phyloP scores from a whole-genome alignment of 768 basidiomycete genomes.

The Tylopilus vinaceipallidus region DNA sequence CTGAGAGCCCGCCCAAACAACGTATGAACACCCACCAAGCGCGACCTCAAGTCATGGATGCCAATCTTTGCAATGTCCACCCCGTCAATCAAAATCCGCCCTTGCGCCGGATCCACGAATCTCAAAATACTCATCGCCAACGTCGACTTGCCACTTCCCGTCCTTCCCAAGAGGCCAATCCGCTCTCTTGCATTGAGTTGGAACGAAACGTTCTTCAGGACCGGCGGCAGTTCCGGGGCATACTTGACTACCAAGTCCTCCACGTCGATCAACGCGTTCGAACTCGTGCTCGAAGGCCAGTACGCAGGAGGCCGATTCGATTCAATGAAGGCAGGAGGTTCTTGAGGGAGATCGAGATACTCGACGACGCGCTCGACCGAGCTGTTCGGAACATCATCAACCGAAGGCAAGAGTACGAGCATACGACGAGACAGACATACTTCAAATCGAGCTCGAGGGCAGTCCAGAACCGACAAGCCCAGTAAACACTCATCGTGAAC shows the following conservation, averaged over 20 bases:
- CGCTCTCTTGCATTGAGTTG: slow-evolving; percentile 67
- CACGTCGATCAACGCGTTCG: slow-evolving; percentile 58
- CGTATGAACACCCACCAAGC: slow-evolving; percentile 46
- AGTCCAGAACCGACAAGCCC: slow-evolving; percentile 49
- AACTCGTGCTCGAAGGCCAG: slow-evolving; percentile 78
- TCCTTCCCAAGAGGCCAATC: slow-evolving; percentile 78
- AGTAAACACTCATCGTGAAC: slow-evolving; percentile 52
- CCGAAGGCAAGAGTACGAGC: slow-evolving; percentile 2
- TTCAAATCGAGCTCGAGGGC: slow-evolving; percentile 74
- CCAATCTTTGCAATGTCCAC: slow-evolving; percentile 87
- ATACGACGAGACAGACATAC: slow-evolving; percentile 38
- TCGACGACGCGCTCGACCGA: slow-evolving; percentile 90
- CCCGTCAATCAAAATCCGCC: slow-evolving; percentile 80
- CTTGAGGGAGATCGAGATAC: slow-evolving; percentile 87
- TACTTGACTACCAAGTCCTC: slow-evolving; percentile 82
- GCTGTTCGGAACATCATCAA: slow-evolving; percentile 35
- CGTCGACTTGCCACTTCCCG: slow-evolving; percentile 81
- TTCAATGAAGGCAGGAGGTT: slow-evolving; percentile 76
- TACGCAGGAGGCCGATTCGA: slow-evolving; percentile 80
- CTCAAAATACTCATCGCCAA: slow-evolving; percentile 84
- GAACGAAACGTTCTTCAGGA: slow-evolving; percentile 76
- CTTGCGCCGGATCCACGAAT: slow-evolving; percentile 77
- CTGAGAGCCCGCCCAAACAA: background rate
- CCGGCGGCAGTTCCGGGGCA: slow-evolving; percentile 78
- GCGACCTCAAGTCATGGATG: slow-evolving; percentile 76